Evolutionary conservation across 768 basidiomycete genomes (phyloP).

Genomic region (Boletellus sp.): DNA sequence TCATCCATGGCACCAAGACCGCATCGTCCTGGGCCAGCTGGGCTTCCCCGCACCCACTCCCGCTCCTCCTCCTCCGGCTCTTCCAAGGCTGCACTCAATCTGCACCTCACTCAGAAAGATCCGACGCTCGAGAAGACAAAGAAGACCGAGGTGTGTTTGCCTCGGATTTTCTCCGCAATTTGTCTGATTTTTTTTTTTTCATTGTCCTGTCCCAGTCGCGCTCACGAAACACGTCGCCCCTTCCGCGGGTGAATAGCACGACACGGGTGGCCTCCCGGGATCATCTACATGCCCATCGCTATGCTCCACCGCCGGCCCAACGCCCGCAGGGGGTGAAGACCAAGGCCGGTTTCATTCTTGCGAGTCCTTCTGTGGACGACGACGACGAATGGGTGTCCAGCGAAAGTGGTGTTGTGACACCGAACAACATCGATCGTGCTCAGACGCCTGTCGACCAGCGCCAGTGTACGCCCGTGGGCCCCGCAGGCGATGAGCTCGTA

Average conservation of each 20-base stretch:
- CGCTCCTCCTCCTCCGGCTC: slow-evolving; percentile 54
- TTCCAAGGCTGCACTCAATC: slow-evolving; percentile 54
- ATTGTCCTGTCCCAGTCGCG: slow-evolving; percentile 4
- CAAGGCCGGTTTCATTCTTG: slow-evolving; percentile 58
- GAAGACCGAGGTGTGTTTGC: slow-evolving; percentile 47
- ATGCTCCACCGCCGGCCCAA: slow-evolving; percentile 24
- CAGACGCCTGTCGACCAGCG: slow-evolving; percentile 31
- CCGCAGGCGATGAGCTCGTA: slow-evolving; percentile 15
- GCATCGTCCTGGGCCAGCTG: slow-evolving; percentile 44
- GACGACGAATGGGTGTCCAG: slow-evolving; percentile 79
- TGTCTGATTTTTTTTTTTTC: slow-evolving; percentile 10
- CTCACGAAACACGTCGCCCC: slow-evolving; percentile 25
- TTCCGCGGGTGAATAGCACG: slow-evolving; percentile 26
- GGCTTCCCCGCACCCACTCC: slow-evolving; percentile 56
- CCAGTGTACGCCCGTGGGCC: slow-evolving; percentile 10
- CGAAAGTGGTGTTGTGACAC: slow-evolving; percentile 72
- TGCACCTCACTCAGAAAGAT: slow-evolving; percentile 71
- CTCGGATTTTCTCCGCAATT: slow-evolving; percentile 11
- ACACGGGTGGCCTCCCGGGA: slow-evolving; percentile 29
- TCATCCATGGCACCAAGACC: slow-evolving; percentile 48
- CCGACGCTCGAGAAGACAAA: slow-evolving; percentile 47
- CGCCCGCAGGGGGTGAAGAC: slow-evolving; percentile 33
- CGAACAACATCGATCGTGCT: slow-evolving; percentile 44
- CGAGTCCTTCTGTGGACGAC: slow-evolving; percentile 45
- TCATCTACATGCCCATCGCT: slow-evolving; percentile 34